Percentiles rank a stretch among this genome's conserved stretches.
Evolutionary conservation across 805 yeast genomes (phyloP).

Genomic region (Yamadazyma paraphyllophila): DNA sequence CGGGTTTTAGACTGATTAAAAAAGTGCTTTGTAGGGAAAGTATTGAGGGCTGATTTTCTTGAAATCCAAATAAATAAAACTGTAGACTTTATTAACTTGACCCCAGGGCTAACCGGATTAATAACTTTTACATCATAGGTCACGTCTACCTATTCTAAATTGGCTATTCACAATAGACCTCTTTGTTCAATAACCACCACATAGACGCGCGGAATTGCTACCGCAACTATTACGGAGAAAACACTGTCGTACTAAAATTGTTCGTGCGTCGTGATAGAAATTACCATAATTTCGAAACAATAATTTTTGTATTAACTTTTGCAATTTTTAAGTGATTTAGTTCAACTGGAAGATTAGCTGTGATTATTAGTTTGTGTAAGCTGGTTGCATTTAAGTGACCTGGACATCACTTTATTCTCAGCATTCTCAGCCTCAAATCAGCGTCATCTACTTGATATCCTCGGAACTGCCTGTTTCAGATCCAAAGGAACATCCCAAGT

Average conservation of each 20-base stretch:
- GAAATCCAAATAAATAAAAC: too few relatives aligned
- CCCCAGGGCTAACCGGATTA: too few relatives aligned
- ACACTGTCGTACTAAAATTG: background rate
- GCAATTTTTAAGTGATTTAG: too few relatives aligned
- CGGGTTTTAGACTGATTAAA: too few relatives aligned
- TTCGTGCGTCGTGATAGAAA: constrained; percentile 1
- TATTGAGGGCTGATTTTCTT: too few relatives aligned
- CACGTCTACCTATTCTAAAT: background rate
- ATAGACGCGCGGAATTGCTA: constrained; percentile 2
- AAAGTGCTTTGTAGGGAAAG: too few relatives aligned
- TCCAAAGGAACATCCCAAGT: background rate
- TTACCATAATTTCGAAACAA: too few relatives aligned
- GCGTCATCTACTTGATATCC: background rate
- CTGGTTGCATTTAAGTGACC: too few relatives aligned
- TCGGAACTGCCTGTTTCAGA: constrained; percentile 1
- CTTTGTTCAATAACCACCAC: background rate
- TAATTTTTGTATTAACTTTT: too few relatives aligned
- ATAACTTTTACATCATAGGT: background rate
- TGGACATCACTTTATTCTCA: background rate
- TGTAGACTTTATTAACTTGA: too few relatives aligned
- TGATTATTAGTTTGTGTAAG: too few relatives aligned
- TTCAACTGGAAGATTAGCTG: too few relatives aligned
- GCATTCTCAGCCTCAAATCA: background rate
- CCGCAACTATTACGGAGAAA: background rate
- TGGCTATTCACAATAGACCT: background rate